phyloP scores from a whole-genome alignment of 2,329 filamentous ascomycete species.

The Botrytis fragariae region DNA sequence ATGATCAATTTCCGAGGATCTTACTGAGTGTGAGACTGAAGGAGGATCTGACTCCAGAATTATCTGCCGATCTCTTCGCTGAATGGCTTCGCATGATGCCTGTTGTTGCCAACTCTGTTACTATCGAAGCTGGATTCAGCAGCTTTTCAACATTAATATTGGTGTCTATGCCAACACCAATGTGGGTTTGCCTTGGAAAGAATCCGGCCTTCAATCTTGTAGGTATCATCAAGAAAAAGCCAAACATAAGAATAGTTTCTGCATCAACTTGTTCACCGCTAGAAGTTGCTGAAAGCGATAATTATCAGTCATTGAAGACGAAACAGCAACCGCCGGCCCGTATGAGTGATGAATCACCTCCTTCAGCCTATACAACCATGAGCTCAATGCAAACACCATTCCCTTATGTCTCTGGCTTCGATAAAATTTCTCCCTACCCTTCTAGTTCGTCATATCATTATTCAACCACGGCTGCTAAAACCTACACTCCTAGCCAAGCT shows the following conservation, averaged over 20 bases:
- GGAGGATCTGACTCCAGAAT: not conserved
- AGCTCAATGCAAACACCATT: not conserved
- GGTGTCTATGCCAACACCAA: not conserved
- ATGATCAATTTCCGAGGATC: not conserved
- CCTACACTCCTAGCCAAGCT: too few species aligned
- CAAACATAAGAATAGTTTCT: not conserved
- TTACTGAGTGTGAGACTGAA: not conserved
- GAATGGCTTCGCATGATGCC: not conserved
- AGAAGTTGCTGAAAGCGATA: not conserved
- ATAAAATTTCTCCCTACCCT: not conserved
- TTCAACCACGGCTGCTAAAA: too few species aligned
- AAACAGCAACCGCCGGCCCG: not conserved
- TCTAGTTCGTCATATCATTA: not conserved
- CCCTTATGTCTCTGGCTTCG: not conserved
- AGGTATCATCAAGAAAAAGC: not conserved
- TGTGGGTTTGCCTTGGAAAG: not conserved
- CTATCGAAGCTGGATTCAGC: not conserved
- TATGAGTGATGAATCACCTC: too few species aligned
- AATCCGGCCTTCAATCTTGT: not conserved
- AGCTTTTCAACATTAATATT: not conserved
- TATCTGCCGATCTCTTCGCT: not conserved
- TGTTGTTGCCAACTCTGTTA: not conserved
- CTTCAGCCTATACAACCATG: not conserved
- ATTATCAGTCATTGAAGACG: not conserved
- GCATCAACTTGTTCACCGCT: accelerated